Percentiles rank a stretch among this genome's conserved stretches.
Evolutionary conservation across 768 basidiomycete species (phyloP).

Genomic region (Boletus sp.): DNA sequence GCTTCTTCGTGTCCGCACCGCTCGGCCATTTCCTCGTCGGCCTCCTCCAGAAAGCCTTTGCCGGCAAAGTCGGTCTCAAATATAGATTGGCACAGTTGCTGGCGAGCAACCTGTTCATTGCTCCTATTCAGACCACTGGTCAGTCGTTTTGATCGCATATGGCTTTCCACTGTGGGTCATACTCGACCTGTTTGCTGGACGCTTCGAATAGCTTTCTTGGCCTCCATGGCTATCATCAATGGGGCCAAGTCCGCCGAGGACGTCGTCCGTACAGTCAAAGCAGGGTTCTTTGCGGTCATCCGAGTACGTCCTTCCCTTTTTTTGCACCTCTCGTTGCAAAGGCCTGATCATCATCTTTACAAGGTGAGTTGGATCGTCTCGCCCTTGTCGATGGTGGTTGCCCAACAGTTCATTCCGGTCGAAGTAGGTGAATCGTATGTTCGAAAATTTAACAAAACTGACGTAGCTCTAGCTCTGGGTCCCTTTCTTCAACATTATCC

Average conservation of each 20-base stretch:
- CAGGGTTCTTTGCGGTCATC: constrained; percentile 71
- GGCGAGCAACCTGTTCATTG: constrained; percentile 70
- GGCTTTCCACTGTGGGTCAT: too few relatives aligned
- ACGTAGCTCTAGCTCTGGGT: constrained; percentile 66
- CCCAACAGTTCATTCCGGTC: constrained; percentile 75
- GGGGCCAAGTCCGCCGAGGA: constrained; percentile 69
- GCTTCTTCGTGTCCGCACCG: constrained; percentile 81
- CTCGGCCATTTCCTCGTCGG: constrained; percentile 73
- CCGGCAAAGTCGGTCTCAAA: constrained; percentile 61
- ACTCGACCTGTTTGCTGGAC: background rate
- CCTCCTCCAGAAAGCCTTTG: constrained; percentile 69
- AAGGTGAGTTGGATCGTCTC: constrained; percentile 81
- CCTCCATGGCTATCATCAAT: constrained; percentile 80
- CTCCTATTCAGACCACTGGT: constrained; percentile 74
- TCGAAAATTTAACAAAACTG: background rate
- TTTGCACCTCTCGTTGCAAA: background rate
- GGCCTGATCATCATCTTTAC: constrained; percentile 1
- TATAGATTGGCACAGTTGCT: constrained; percentile 71
- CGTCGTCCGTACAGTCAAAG: constrained; percentile 62
- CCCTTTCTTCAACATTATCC: constrained; percentile 78
- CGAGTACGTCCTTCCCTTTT: constrained; percentile 43
- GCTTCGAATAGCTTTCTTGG: constrained; percentile 53
- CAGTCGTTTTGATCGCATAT: constrained; percentile 18
- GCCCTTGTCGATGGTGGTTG: constrained; percentile 68
- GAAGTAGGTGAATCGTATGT: constrained; percentile 45